Conservation (phyloP, 176 grass and related monocot species). For the Bromus sterilis region DNA sequence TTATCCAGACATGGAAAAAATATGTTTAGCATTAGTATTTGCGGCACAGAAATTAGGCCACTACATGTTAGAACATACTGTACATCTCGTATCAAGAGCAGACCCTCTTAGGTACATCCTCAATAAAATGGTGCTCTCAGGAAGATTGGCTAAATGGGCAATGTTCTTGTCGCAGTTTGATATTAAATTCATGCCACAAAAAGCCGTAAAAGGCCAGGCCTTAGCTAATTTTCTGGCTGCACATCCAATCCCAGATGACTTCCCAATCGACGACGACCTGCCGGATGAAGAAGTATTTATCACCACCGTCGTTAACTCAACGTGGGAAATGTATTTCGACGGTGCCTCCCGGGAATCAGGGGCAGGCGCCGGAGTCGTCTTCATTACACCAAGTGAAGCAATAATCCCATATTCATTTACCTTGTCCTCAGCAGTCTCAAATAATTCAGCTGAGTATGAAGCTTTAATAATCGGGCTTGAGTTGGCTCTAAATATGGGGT, state of each 20-base stretch:
- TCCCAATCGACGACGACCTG: too few relatives aligned
- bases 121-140: not conserved
- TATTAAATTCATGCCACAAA: not conserved
- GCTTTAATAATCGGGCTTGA: not conserved
- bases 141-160: not conserved
- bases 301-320: too few relatives aligned
- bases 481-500: not conserved
- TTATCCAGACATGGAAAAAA: too few relatives aligned
- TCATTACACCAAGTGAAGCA: too few relatives aligned
- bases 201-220: too few relatives aligned
- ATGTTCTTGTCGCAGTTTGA: not conserved
- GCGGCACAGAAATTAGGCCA: too few relatives aligned
- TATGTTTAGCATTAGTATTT: too few relatives aligned
- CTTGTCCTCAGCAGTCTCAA: not conserved
- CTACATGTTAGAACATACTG: not conserved
- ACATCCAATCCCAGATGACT: not conserved
- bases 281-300: too few relatives aligned
- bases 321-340: too few relatives aligned
- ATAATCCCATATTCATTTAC: not conserved
- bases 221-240: too few relatives aligned
- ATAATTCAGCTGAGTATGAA: not conserved
- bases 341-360: too few relatives aligned
- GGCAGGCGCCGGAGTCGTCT: too few relatives aligned
- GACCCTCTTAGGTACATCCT: not conserved
- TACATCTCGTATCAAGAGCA: not conserved